Percentiles rank a stretch among this genome's conserved stretches.
phyloP scores from a whole-genome alignment of 2,329 filamentous ascomycete species.

The Macrophomina phaseolina region DNA sequence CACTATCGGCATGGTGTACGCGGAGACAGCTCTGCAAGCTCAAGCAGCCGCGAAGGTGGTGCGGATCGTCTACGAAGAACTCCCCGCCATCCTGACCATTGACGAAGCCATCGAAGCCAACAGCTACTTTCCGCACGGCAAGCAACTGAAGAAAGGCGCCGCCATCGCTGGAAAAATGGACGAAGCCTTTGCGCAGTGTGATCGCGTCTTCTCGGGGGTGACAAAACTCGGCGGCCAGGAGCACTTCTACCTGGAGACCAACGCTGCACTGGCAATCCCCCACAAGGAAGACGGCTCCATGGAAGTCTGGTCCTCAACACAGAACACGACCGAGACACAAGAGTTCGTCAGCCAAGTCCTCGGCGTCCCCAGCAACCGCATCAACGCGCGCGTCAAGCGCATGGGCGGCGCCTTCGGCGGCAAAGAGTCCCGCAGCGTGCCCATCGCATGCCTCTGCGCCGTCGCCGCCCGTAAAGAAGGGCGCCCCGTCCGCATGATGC shows the following conservation, averaged over 20 bases:
- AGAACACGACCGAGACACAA: slow-evolving; percentile 49
- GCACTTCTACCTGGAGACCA: slow-evolving; percentile 95
- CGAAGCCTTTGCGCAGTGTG: slow-evolving; percentile 74
- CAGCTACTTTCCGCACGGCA: slow-evolving; percentile 82
- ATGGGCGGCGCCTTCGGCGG: slow-evolving; percentile 93
- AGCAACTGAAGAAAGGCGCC: slow-evolving; percentile 78
- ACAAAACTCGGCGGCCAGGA: slow-evolving; percentile 92
- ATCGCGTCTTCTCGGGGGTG: slow-evolving; percentile 82
- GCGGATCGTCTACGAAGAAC: slow-evolving; percentile 84
- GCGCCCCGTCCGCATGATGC: slow-evolving; percentile 86
- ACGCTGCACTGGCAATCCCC: slow-evolving; percentile 81
- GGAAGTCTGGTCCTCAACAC: slow-evolving; percentile 70
- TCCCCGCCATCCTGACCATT: slow-evolving; percentile 86
- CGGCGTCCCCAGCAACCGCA: slow-evolving; percentile 82
- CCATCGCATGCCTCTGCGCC: slow-evolving; percentile 81
- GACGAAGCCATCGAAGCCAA: slow-evolving; percentile 90
- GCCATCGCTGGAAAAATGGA: slow-evolving; percentile 60
- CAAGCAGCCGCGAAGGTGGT: slow-evolving; percentile 82
- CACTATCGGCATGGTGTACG: slow-evolving; percentile 86
- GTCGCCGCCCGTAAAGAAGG: slow-evolving; percentile 83
- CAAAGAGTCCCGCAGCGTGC: slow-evolving; percentile 86
- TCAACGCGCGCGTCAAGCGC: slow-evolving; percentile 87
- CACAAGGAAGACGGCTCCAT: slow-evolving; percentile 92
- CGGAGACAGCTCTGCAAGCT: slow-evolving; percentile 76
- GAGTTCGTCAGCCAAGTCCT: slow-evolving; percentile 81